A percentile compares a stretch with the other conserved stretches of the same genome.
phyloP scores from a whole-genome alignment of 2,329 filamentous ascomycete species.

The Clathrospora elynae region DNA sequence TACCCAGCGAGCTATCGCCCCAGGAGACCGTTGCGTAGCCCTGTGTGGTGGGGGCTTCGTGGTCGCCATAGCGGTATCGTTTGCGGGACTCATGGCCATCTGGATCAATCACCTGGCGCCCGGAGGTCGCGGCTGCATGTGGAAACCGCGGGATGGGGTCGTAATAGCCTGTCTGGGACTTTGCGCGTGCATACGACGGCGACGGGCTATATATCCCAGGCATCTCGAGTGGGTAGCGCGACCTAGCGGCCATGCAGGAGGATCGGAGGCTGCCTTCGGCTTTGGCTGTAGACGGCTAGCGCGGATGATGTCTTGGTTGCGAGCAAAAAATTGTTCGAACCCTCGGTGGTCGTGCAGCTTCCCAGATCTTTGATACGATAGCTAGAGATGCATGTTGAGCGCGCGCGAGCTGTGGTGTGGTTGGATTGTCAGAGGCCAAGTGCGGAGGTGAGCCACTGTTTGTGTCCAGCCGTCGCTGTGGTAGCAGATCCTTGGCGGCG shows the following conservation, averaged over 20 bases:
- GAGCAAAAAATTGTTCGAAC: conserved; percentile 9
- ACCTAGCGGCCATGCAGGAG: conserved; percentile 30
- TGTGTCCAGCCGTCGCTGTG: conserved; percentile 19
- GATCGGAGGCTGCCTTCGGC: conserved; percentile 27
- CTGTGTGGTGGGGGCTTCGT: conserved; percentile 19
- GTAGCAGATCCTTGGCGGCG: too few species aligned
- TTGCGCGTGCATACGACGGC: conserved; percentile 20
- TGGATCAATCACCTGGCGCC: conserved; percentile 37
- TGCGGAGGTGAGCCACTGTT: conserved; percentile 25
- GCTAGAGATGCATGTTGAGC: conserved; percentile 28
- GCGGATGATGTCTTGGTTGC: conserved; percentile 20
- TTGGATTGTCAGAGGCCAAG: conserved; percentile 12
- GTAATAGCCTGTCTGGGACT: conserved; percentile 24
- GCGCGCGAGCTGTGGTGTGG: conserved; percentile 13
- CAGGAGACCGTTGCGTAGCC: conserved; percentile 24
- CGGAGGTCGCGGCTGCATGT: conserved; percentile 32
- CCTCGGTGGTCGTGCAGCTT: conserved; percentile 8
- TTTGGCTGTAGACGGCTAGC: conserved; percentile 10
- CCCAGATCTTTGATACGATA: conserved; percentile 8
- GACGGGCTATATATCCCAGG: conserved; percentile 34
- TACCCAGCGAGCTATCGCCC: conserved; percentile 23
- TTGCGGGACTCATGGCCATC: conserved; percentile 41
- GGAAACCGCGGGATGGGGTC: conserved; percentile 32
- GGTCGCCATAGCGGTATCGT: conserved; percentile 29
- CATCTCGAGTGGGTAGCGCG: conserved; percentile 33